phyloP scores from a whole-genome alignment of 2,329 filamentous ascomycete species.

The Pezicula rhizophila region DNA sequence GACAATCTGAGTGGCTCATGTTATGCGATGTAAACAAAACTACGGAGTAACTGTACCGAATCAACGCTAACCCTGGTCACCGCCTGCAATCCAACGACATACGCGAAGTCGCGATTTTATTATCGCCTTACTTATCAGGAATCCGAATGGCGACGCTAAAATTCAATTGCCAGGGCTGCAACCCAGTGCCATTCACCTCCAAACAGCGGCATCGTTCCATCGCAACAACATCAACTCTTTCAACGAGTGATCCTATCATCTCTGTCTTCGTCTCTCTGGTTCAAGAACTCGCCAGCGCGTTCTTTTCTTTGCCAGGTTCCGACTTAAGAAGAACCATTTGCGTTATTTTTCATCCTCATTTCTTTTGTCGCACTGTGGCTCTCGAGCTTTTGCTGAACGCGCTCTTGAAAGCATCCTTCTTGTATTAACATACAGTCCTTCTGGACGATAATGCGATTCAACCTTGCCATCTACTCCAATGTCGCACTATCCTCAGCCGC shows the following conservation, averaged over 20 bases:
- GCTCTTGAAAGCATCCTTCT: constrained; percentile 8
- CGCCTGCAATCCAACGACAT: too few species aligned
- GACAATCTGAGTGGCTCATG: not conserved
- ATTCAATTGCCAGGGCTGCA: too few species aligned
- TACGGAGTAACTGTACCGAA: not conserved
- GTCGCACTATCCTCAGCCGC: constrained; percentile 40
- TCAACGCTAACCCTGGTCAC: not conserved
- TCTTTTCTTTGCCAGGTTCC: not conserved
- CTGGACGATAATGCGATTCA: constrained; percentile 13
- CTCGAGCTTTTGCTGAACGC: constrained; percentile 14
- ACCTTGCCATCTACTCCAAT: constrained; percentile 25
- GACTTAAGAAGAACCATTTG: not conserved
- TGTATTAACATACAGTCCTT: constrained; percentile 12
- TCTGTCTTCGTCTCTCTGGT: not conserved
- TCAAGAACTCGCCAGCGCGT: not conserved
- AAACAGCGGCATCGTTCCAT: not conserved
- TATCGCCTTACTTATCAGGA: too few species aligned
- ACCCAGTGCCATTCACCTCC: not conserved
- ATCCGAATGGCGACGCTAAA: too few species aligned
- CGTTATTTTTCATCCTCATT: constrained; percentile 8
- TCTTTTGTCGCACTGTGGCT: constrained; percentile 18
- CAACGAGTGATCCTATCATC: not conserved
- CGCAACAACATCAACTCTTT: not conserved
- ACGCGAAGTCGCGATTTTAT: not conserved
- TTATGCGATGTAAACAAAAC: constrained; percentile 1